Evolutionary conservation across 2,329 filamentous ascomycete species (phyloP), one percentile per base, ranked within the genome.

Genomic region (Nannizzia gypsea): DNA sequence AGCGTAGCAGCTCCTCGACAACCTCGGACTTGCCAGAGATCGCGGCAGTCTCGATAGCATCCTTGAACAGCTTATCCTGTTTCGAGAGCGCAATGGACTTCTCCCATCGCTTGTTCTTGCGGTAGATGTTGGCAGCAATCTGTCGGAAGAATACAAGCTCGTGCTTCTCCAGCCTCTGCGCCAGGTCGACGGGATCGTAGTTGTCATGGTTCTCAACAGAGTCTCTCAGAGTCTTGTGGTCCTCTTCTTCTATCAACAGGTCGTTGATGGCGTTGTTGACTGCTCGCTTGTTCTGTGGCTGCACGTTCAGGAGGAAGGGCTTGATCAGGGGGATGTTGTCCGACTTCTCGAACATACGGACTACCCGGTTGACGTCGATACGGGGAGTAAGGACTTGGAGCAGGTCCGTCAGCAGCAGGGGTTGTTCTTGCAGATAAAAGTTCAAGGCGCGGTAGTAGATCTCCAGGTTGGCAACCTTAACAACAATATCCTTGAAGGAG

Each of bases 71-170:
- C 83, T 96, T 97, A 80, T 99, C 93, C 74, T 99, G 92, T 82
- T 99, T 99, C 15, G 92, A 97, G 54, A 99, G 80, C 36, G 90
- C 84, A 74, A 99, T 99, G 3, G 91, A 96, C 79, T 97, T 97
- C 79, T 97, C 92, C 95, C 95, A 99, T 64, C 93, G 85, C 87
- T 97, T 97, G 81, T 96, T 97, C 83, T 97, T 99, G 74, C 95
- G 90, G 80, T 97, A 99, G 75, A 99, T 99, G 77, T 82, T 96
- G 66, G 95, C 90, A 3, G 93, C 93, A 70, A 99, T 96, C 76
- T 99, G 93, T 70, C 93, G 87, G 87, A 99, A 99, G 82, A 99
- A 99, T 65, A 99, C 91, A 56, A 99, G 79, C 60, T 99, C 93
- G 71, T 99, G 95, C 79, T 93, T 93, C 83, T 99, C 95, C 9